Evolutionary conservation across 2,329 filamentous ascomycete species (phyloP), one percentile per base, ranked within the genome.

Genomic region (Polychaeton citri): DNA sequence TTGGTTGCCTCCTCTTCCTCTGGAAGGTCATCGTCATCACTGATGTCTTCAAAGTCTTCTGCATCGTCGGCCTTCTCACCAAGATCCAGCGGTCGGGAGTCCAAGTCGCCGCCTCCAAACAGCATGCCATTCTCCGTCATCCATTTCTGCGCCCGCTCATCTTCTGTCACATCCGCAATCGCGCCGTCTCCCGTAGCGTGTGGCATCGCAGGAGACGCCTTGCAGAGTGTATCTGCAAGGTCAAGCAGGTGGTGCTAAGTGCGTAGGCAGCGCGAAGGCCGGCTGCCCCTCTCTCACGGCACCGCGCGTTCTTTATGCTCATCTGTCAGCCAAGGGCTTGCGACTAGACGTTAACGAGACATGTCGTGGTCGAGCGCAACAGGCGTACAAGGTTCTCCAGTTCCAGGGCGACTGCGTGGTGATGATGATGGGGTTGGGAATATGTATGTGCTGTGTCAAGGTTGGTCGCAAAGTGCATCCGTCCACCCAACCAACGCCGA

Each of bases 61-160:
- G 90, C 90, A 61, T 96, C 83, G 41, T 86, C 86, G 37, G 86
- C 88, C 60, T 98, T 98, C 57, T 85, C 81, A 15, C 69, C 71
- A 35, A 56, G 47, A 35, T 66, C 64, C 35, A 70, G 57, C 36
- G 58, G 52, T 12, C 44, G 34, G 26, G 42, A 43, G 35, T 24
- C 59, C 37, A 20, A 16, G 30, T 19, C 30, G 12, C 24, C 24
- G 15, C 24, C 24, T 5, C 24, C 24, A 28, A 28, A 28, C 24
- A 28, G 24, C 7, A 28, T 12, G 24, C 24, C 24, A 28, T 28
- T 28, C 12, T 28, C 24, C 3, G 24, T 28, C 24, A 28, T 28
- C 24, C 24, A 28, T 28, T 15, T 55, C 35, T 50, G 45, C 17
- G 42, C 43, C n/a, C 50, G 49, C 38, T 55, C 51, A 21, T 43